These are phyloP conservation scores for Dothiorella sarmentorum DNA, from an alignment of 2,329 filamentous ascomycete genomes.

Conservation along the genomic window DNA sequence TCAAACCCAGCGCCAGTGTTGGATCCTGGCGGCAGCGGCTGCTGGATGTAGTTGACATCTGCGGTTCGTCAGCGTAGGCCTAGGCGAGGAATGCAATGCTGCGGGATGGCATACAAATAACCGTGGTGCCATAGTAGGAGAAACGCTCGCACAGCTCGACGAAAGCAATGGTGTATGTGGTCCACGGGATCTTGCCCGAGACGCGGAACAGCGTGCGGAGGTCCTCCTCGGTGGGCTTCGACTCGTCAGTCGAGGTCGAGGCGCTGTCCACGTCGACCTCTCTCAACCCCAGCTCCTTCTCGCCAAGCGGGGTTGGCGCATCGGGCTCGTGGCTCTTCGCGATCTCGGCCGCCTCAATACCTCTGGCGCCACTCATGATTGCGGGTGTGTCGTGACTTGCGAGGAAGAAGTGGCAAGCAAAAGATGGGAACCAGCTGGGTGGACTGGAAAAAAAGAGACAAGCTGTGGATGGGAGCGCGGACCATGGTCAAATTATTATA, in stretches of 20 bases:
- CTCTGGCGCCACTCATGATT: slow-evolving; percentile 5
- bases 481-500: neutral
- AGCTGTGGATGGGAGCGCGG: neutral
- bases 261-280: slow-evolving; percentile 24
- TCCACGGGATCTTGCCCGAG: slow-evolving; percentile 62
- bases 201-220: slow-evolving; percentile 59
- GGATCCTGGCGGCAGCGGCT: slow-evolving; percentile 33
- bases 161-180: slow-evolving; percentile 67
- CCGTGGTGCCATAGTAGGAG: slow-evolving; percentile 70
- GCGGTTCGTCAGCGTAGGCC: neutral
- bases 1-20: slow-evolving; percentile 28
- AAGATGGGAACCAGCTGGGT: neutral
- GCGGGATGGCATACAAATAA: slow-evolving; percentile 53
- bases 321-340: slow-evolving; percentile 36
- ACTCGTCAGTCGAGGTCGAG: slow-evolving; percentile 26
- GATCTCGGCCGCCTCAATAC: slow-evolving; percentile 25
- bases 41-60: slow-evolving; percentile 42
- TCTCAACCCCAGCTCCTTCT: slow-evolving; percentile 32
- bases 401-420: neutral
- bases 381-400: neutral
- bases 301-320: slow-evolving; percentile 31
- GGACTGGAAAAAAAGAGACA: neutral
- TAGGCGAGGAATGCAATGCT: neutral
- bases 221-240: slow-evolving; percentile 60
- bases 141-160: slow-evolving; percentile 74